These are phyloP conservation scores for Margaritispora aquatica DNA, from an alignment of 495 filamentous ascomycete species.

Conservation along the genomic window DNA sequence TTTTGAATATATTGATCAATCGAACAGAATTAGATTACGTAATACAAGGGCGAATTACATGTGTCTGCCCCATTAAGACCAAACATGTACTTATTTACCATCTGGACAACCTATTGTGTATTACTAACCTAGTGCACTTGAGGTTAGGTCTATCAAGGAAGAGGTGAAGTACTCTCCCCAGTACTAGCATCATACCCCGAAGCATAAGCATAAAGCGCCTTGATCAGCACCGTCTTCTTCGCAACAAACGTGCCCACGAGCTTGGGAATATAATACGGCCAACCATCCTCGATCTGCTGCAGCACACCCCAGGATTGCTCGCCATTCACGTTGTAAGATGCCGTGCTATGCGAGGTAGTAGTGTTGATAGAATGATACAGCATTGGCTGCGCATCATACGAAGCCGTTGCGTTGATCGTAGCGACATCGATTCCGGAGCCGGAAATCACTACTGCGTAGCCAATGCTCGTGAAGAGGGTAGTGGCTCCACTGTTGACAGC, in stretches of 20 bases:
- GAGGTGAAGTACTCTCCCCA: neutral
- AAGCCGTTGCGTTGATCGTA: neutral
- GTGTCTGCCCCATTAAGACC: too few species aligned
- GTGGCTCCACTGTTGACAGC: neutral
- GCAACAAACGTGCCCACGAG: neutral
- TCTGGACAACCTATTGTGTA: neutral
- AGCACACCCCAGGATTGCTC: constrained; percentile 1
- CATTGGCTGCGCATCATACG: neutral
- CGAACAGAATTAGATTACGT: too few species aligned
- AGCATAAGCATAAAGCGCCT: neutral
- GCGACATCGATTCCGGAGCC: neutral
- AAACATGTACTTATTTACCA: too few species aligned
- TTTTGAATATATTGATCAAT: too few species aligned
- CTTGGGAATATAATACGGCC: neutral
- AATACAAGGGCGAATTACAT: too few species aligned
- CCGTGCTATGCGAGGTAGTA: neutral
- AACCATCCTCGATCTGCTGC: neutral
- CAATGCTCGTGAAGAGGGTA: neutral
- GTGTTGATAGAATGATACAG: neutral
- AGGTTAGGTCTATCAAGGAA: neutral
- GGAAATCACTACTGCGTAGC: neutral
- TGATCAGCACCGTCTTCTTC: neutral
- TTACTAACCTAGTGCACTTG: neutral
- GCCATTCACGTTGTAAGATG: neutral
- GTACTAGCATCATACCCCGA: neutral